These are phyloP conservation scores for Ustilago nuda DNA, from an alignment of 1,284 basidiomycete species.

Conservation along the genomic window DNA sequence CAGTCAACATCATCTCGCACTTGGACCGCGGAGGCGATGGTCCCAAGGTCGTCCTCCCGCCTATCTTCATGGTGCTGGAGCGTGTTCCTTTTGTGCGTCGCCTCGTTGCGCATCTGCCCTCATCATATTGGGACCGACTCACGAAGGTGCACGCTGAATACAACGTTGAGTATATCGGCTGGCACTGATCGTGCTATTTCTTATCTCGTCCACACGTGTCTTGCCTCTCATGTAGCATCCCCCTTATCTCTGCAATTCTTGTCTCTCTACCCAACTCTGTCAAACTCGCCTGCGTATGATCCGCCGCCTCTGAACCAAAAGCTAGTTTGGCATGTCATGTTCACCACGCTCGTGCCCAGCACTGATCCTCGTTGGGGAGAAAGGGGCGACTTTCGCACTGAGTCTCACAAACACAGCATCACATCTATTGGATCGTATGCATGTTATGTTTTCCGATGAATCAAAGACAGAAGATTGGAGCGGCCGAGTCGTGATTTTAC, in stretches of 20 bases:
- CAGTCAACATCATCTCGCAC: constrained; percentile 46
- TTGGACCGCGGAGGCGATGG: constrained; percentile 35
- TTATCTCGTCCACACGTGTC: not conserved
- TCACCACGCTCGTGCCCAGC: not conserved
- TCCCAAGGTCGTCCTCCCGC: constrained; percentile 38
- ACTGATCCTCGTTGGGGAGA: not conserved
- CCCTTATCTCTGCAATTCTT: constrained; percentile 4
- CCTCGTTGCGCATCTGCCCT: constrained; percentile 33
- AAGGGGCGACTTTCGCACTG: too few species aligned
- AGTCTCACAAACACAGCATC: too few species aligned
- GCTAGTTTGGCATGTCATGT: not conserved
- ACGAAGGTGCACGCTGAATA: constrained; percentile 38
- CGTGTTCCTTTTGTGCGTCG: constrained; percentile 31
- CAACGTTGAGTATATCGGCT: constrained; percentile 19
- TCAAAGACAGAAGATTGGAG: not conserved
- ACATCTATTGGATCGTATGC: too few species aligned
- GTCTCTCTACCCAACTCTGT: not conserved
- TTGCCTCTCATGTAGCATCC: not conserved
- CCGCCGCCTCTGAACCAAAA: not conserved
- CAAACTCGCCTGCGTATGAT: not conserved
- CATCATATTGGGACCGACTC: constrained; percentile 45
- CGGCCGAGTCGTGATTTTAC: not conserved
- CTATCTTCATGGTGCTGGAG: constrained; percentile 20
- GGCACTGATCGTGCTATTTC: constrained; percentile 16
- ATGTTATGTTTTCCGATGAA: too few species aligned